Conservation (phyloP, 2,329 filamentous ascomycete species). For the Raffaelea albimanens region DNA sequence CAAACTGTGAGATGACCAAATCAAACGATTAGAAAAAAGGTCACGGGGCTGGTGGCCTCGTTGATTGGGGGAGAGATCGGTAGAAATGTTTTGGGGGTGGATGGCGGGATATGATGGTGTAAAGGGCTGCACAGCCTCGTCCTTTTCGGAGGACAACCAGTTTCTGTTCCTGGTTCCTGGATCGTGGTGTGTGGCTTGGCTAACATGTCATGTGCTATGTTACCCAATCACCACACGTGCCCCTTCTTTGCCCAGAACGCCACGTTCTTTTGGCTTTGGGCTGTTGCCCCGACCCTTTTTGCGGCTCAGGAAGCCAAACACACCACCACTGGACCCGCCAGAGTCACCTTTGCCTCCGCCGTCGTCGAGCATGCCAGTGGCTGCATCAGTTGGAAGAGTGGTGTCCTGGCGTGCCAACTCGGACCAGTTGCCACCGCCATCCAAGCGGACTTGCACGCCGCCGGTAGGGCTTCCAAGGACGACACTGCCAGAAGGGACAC, state of each 20-base stretch:
- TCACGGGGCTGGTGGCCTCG: too few species aligned
- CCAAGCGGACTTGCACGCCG: slow-evolving; percentile 83
- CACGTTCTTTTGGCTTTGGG: slow-evolving; percentile 87
- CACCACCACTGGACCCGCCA: slow-evolving; percentile 56
- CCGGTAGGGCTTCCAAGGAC: slow-evolving; percentile 68
- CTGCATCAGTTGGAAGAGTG: slow-evolving; percentile 60
- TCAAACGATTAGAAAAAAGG: too few species aligned
- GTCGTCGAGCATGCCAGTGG: slow-evolving; percentile 36
- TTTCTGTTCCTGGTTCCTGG: neutral
- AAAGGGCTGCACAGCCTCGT: too few species aligned
- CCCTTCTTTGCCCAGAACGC: slow-evolving; percentile 90
- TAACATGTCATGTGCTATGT: slow-evolving; percentile 10
- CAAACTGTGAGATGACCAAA: too few species aligned
- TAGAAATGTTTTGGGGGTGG: too few species aligned
- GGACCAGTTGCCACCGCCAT: slow-evolving; percentile 84
- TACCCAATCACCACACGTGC: slow-evolving; percentile 72
- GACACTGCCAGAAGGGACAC: slow-evolving; percentile 50
- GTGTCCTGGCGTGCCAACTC: slow-evolving; percentile 79
- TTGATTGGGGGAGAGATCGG: too few species aligned
- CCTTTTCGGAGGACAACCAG: too few species aligned
- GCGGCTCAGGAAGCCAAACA: slow-evolving; percentile 80
- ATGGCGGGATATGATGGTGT: too few species aligned
- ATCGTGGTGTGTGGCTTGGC: neutral
- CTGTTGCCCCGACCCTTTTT: slow-evolving; percentile 88
- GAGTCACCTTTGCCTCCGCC: slow-evolving; percentile 40